phyloP scores from a whole-genome alignment of 495 filamentous ascomycete species.

The Chlorociboria aeruginascens region DNA sequence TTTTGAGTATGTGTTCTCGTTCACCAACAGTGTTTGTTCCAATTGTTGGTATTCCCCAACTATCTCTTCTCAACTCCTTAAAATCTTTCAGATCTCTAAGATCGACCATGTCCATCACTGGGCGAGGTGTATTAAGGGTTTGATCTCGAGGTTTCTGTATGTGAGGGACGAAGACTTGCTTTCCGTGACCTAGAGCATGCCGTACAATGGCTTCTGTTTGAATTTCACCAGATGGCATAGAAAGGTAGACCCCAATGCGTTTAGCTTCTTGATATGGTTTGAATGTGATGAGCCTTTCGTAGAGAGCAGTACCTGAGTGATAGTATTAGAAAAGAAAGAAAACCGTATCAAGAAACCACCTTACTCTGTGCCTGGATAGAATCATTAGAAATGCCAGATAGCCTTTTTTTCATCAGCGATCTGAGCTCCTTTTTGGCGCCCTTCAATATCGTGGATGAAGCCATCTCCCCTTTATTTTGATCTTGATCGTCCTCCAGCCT shows the following conservation, averaged over 20 bases:
- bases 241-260: conserved; percentile 76
- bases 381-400: conserved; percentile 43
- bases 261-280: conserved; percentile 53
- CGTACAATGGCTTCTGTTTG: conserved; percentile 69
- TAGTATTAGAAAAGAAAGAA: conserved; percentile 4
- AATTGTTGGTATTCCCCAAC: conserved; percentile 87
- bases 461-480: conserved; percentile 3
- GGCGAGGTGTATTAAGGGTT: conserved; percentile 32
- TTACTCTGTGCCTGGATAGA: conserved; percentile 57
- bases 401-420: conserved; percentile 49
- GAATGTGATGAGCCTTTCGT: conserved; percentile 24
- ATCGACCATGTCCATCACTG: conserved; percentile 88
- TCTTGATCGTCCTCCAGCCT: not conserved
- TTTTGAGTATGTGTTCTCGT: conserved; percentile 56
- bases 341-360: conserved; percentile 2
- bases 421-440: conserved; percentile 66
- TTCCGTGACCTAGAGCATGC: conserved; percentile 64
- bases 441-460: conserved; percentile 32
- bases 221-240: conserved; percentile 80
- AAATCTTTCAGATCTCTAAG: conserved; percentile 64
- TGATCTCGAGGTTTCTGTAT: conserved; percentile 44
- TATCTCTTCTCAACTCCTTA: conserved; percentile 58
- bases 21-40: conserved; percentile 43
- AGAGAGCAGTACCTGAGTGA: conserved; percentile 43
- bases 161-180: conserved; percentile 85